These are phyloP conservation scores for Thelephora terrestris DNA, from an alignment of 1,284 basidiomycete species.

Conservation along the genomic window DNA sequence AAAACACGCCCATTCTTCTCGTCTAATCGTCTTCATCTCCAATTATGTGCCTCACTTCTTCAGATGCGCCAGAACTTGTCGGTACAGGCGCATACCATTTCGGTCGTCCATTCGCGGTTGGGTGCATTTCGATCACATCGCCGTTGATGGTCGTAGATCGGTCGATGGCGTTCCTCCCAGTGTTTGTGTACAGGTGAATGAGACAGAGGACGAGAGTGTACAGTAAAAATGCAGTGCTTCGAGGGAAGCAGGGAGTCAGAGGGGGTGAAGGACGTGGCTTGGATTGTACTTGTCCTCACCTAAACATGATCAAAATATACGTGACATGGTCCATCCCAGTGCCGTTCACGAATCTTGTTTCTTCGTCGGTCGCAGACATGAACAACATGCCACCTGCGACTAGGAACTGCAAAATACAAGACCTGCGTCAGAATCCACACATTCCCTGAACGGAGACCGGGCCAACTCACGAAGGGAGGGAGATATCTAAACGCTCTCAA, in stretches of 20 bases:
- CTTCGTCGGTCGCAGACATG: conserved; percentile 89
- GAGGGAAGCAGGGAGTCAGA: not conserved
- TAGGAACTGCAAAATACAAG: conserved; percentile 42
- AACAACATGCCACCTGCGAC: conserved; percentile 66
- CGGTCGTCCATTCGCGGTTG: conserved; percentile 10
- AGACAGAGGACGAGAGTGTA: conserved; percentile 62
- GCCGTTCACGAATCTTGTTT: conserved; percentile 59
- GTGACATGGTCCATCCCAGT: conserved; percentile 82
- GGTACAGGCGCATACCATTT: conserved; percentile 25
- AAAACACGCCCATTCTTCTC: too few species aligned
- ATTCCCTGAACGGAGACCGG: conserved; percentile 8
- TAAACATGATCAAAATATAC: conserved; percentile 78
- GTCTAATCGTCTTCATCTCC: conserved; percentile 22
- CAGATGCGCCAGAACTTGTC: conserved; percentile 12
- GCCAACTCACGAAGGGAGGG: conserved; percentile 67
- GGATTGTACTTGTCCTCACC: conserved; percentile 25
- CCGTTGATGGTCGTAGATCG: conserved; percentile 8
- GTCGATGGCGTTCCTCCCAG: conserved; percentile 46
- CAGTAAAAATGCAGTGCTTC: conserved; percentile 62
- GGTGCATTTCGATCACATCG: conserved; percentile 23
- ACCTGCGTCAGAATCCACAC: not conserved
- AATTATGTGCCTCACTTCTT: conserved; percentile 21
- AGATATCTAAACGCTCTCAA: conserved; percentile 72
- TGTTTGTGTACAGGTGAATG: conserved; percentile 46
- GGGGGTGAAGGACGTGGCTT: conserved; percentile 8